phyloP scores from a whole-genome alignment of 1,284 basidiomycete genomes.

The Leccinum pachyderme region DNA sequence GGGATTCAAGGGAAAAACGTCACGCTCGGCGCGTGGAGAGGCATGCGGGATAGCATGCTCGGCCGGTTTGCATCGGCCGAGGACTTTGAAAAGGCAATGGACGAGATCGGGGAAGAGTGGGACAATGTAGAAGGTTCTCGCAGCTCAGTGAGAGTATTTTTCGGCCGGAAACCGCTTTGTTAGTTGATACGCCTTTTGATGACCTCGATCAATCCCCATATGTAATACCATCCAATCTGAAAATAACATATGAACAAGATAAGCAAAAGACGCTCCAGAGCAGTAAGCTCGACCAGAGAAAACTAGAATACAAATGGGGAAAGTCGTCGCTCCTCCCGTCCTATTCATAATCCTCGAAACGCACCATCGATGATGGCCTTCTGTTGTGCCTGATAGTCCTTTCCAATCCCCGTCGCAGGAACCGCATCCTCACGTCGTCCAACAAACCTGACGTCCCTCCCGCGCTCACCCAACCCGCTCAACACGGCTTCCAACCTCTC shows the following conservation, averaged over 20 bases:
- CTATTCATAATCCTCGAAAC: slow-evolving; percentile 47
- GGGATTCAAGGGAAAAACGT: slow-evolving; percentile 7
- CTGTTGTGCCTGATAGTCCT: slow-evolving; percentile 67
- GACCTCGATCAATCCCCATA: neutral
- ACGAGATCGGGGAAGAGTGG: slow-evolving; percentile 23
- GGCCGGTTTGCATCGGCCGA: slow-evolving; percentile 11
- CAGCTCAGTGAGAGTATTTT: slow-evolving; percentile 7
- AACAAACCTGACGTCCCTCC: slow-evolving; percentile 42
- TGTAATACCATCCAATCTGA: neutral
- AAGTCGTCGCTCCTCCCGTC: neutral
- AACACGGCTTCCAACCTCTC: slow-evolving; percentile 57
- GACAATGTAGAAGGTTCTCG: slow-evolving; percentile 17
- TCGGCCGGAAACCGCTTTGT: slow-evolving; percentile 21
- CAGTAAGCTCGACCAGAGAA: neutral
- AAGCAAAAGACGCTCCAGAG: neutral
- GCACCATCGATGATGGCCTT: slow-evolving; percentile 54
- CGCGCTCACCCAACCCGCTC: slow-evolving; percentile 34
- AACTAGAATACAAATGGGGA: neutral
- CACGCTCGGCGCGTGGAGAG: slow-evolving; percentile 17
- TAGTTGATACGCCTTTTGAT: slow-evolving; percentile 4
- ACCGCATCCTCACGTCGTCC: slow-evolving; percentile 73
- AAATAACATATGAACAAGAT: neutral
- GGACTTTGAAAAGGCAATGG: slow-evolving; percentile 16
- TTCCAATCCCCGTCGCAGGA: slow-evolving; percentile 77
- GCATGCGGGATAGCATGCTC: slow-evolving; percentile 17